Percentiles rank a stretch among this genome's conserved stretches.
Conservation (phyloP, 2,329 filamentous ascomycete genomes). For the Penicillium sp. region DNA sequence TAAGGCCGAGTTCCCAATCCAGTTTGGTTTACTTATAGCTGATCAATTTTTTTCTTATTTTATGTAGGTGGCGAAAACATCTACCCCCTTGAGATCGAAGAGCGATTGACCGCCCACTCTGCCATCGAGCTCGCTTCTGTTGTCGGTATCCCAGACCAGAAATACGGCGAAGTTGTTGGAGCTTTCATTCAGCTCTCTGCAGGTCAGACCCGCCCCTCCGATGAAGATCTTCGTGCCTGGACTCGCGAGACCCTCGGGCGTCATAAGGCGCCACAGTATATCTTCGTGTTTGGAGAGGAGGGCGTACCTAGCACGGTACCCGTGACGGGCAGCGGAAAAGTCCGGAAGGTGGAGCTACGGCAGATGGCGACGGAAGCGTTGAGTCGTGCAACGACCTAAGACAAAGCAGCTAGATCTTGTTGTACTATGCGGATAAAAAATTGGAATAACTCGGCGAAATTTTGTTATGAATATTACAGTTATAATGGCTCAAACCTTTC, state of each 20-base stretch:
- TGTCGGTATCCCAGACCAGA: conserved; percentile 67
- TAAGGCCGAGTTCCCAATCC: conserved; percentile 13
- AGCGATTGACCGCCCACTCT: conserved; percentile 66
- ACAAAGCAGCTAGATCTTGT: background rate
- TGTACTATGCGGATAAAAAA: background rate
- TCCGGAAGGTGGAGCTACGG: conserved; percentile 61
- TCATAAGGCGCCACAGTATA: conserved; percentile 68
- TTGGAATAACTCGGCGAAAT: background rate
- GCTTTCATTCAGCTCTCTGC: conserved; percentile 54
- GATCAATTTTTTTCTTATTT: background rate
- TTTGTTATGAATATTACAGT: background rate
- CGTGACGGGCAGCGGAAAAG: conserved; percentile 71
- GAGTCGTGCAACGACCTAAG: conserved; percentile 22
- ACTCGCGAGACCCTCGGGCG: conserved; percentile 61
- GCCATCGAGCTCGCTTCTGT: conserved; percentile 65
- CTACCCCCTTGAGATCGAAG: conserved; percentile 74
- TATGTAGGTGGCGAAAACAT: conserved; percentile 66
- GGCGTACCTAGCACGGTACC: conserved; percentile 57
- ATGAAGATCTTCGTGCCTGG: conserved; percentile 63
- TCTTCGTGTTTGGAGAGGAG: conserved; percentile 73
- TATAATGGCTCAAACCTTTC: no score
- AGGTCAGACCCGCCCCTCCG: conserved; percentile 43
- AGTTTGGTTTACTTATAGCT: conserved; percentile 5
- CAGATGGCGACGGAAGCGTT: conserved; percentile 46
- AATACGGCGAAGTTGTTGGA: conserved; percentile 72